These are phyloP conservation scores for Metschnikowia koreensis DNA, from an alignment of 805 yeast genomes.

Conservation along the genomic window DNA sequence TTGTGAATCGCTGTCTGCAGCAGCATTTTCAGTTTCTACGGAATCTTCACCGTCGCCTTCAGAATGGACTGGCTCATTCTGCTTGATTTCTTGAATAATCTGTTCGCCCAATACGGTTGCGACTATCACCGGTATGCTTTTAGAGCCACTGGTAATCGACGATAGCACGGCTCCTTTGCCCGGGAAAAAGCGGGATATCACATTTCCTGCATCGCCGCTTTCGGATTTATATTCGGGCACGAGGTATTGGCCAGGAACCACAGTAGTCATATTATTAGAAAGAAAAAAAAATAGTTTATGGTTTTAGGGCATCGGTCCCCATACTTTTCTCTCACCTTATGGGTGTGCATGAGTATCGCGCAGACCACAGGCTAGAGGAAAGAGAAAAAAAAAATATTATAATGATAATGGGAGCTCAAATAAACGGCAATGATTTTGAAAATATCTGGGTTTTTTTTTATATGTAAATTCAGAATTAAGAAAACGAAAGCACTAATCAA, in stretches of 20 bases:
- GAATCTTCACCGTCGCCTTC: neutral
- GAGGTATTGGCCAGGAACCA: slow-evolving; percentile 73
- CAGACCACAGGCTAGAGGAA: neutral
- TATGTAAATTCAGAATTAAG: too few relatives aligned
- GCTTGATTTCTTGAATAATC: slow-evolving; percentile 24
- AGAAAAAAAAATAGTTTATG: too few relatives aligned
- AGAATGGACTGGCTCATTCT: neutral
- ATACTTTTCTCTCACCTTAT: too few relatives aligned
- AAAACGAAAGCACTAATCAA: too few relatives aligned
- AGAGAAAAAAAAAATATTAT: too few relatives aligned
- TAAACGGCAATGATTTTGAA: too few relatives aligned
- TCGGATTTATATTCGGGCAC: slow-evolving; percentile 50
- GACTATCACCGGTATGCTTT: slow-evolving; percentile 42
- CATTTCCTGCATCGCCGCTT: slow-evolving; percentile 22
- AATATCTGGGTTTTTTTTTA: too few relatives aligned
- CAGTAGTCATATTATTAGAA: too few relatives aligned
- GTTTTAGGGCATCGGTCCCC: too few relatives aligned
- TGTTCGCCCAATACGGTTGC: slow-evolving; percentile 68
- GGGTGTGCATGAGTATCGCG: neutral
- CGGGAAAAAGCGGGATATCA: slow-evolving; percentile 47
- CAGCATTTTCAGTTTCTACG: slow-evolving; percentile 16
- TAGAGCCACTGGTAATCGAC: slow-evolving; percentile 40
- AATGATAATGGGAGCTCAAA: too few relatives aligned
- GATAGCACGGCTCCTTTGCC: slow-evolving; percentile 66
- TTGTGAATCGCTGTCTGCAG: slow-evolving; percentile 1